Base-by-base conservation (phyloP, 352 stramenopile genomes). In the Phytophthora hibernalis region DNA sequence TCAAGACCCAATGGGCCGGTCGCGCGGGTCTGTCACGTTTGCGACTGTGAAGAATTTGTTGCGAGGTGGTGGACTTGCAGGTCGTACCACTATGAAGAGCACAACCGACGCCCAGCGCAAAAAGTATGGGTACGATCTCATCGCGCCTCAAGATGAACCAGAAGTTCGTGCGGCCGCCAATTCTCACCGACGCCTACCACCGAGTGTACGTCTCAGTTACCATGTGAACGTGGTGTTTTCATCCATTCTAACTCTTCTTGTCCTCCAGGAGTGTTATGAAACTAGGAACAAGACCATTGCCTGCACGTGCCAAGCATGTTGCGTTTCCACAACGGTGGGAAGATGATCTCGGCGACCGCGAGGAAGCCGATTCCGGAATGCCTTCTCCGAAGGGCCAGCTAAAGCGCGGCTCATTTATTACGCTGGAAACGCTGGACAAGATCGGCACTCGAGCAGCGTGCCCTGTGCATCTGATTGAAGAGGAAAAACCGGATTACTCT, bases 401-500 rank as follows among this genome's bases (percentile, higher is more conserved):
- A 52, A 82, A 51, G 18, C 70, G 53, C 20, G 59, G 83, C 37
- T 90, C 82, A 47, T 71, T 83, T 20, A 77, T 93, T 33, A 65
- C 72, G 20, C 65, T 93, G n/a, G 85, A 90, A 64, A 91, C 77
- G 20, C 66, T 91, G 26, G 85, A 93, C 68, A 88, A 87, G 58
- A 91, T 93, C 40, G 85, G 85, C 61, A 91, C 85, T 22, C 79
- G 85, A 65, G 80, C 80, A 33, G 79, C 82, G 10, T 91, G 82
- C 54, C 84, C 82, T 21, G 79, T 93, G 55, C 85, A 90, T 31
- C 55, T 91, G 42, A 73, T 93, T 33, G 70, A 85, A 20, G 77
- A 87, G 42, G 66, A 77, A n/a, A 66, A 79, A 22, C 74, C 76
- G 5, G 79, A 87, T 48, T 90, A 89, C 45, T 90, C 80, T 12